Conservation (phyloP, 106 monocot species). For the Gastrodia elata region DNA sequence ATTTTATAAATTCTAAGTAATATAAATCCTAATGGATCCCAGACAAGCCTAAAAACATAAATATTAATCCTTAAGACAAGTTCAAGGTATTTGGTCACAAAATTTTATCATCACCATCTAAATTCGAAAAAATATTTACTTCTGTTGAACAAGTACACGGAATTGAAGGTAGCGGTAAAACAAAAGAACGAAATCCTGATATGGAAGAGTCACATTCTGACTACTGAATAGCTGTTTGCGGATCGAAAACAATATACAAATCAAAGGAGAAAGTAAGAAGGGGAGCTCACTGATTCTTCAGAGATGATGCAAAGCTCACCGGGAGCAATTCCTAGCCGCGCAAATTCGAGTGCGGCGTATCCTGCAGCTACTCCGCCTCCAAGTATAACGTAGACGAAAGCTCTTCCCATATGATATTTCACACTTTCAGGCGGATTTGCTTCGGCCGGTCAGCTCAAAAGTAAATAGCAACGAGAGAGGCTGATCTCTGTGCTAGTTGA, state of each 20-base stretch:
- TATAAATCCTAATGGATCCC: too few species aligned
- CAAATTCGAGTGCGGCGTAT: constrained; percentile 84
- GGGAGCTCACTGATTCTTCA: constrained; percentile 52
- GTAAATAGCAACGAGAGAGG: too few species aligned
- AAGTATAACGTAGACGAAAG: constrained; percentile 80
- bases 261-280: neutral
- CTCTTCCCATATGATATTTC: constrained; percentile 50
- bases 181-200: neutral
- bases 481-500: too few species aligned
- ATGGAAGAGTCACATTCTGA: neutral
- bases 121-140: too few species aligned
- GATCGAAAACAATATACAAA: neutral
- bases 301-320: constrained; percentile 96
- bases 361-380: constrained; percentile 87
- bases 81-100: too few species aligned
- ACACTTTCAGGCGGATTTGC: neutral
- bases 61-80: too few species aligned
- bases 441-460: neutral
- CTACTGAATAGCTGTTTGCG: neutral
- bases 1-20: too few species aligned
- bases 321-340: constrained; percentile 33
- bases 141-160: too few species aligned
- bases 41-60: too few species aligned
- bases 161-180: neutral
- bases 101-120: too few species aligned